phyloP scores from a whole-genome alignment of 148 eudicot species.

The Camellia granthamiana region DNA sequence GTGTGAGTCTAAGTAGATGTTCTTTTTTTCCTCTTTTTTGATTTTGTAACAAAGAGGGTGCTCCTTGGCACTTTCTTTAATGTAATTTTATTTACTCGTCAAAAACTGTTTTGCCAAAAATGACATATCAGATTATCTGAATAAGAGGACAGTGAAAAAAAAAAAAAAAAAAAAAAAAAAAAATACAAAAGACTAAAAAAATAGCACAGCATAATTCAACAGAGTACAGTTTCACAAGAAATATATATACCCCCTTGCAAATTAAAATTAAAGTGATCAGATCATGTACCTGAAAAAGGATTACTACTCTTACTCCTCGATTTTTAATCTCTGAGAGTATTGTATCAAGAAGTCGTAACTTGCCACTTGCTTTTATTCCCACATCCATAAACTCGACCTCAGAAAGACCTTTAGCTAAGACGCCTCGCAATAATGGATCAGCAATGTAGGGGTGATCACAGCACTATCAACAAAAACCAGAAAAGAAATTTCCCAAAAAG shows the following conservation, averaged over 20 bases:
- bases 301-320: constrained; percentile 47
- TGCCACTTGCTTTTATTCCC: constrained; percentile 86
- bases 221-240: background rate
- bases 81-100: too few species aligned
- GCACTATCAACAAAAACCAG: constrained; percentile 45
- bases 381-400: constrained; percentile 39
- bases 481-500: constrained; percentile 10
- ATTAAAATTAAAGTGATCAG: background rate
- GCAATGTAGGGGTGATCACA: constrained; percentile 85
- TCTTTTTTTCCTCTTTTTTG: too few species aligned
- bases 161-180: background rate
- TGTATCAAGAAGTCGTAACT: constrained; percentile 61
- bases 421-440: constrained; percentile 45
- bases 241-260: background rate
- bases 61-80: too few species aligned
- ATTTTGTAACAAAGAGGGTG: too few species aligned
- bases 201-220: background rate
- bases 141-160: background rate
- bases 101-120: background rate
- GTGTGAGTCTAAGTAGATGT: too few species aligned
- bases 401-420: constrained; percentile 40
- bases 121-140: background rate
- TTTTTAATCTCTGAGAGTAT: constrained; percentile 54
- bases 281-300: constrained; percentile 64
- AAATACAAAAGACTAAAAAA: too few species aligned